These are phyloP conservation scores for Friedmanniomyces endolithicus DNA, from an alignment of 495 filamentous ascomycete genomes.

Conservation along the genomic window DNA sequence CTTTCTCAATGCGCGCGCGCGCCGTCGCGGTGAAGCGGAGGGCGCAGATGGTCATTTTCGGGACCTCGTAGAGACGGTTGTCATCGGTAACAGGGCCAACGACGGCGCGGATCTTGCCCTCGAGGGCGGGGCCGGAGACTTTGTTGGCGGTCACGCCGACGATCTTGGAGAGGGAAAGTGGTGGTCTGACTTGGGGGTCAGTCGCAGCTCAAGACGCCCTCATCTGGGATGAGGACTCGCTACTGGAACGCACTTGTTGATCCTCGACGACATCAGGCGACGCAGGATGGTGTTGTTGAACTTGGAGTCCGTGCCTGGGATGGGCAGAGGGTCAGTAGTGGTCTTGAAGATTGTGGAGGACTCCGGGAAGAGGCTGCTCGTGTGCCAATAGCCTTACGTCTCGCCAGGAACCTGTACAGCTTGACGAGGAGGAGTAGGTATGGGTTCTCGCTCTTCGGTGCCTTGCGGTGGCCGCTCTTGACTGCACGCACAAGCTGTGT, in stretches of 20 bases:
- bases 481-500: not conserved
- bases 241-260: constrained; percentile 13
- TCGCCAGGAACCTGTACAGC: constrained; percentile 96
- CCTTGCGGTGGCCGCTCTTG: constrained; percentile 65
- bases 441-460: constrained; percentile 94
- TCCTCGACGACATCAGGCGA: constrained; percentile 47
- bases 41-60: constrained; percentile 84
- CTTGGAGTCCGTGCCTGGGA: constrained; percentile 57
- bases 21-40: constrained; percentile 93
- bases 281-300: constrained; percentile 98
- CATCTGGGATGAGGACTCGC: not conserved
- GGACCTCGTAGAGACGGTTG: constrained; percentile 76
- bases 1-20: constrained; percentile 79
- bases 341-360: not conserved
- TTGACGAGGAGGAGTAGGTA: constrained; percentile 78
- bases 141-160: constrained; percentile 49
- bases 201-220: not conserved
- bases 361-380: not conserved
- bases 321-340: not conserved
- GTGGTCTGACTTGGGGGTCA: constrained; percentile 71
- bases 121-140: constrained; percentile 50
- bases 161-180: constrained; percentile 84
- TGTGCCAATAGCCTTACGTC: constrained; percentile 40
- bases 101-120: constrained; percentile 82
- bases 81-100: constrained; percentile 94